Conservation (phyloP, 164 flowering plant species). For the Liquidambar formosana region DNA sequence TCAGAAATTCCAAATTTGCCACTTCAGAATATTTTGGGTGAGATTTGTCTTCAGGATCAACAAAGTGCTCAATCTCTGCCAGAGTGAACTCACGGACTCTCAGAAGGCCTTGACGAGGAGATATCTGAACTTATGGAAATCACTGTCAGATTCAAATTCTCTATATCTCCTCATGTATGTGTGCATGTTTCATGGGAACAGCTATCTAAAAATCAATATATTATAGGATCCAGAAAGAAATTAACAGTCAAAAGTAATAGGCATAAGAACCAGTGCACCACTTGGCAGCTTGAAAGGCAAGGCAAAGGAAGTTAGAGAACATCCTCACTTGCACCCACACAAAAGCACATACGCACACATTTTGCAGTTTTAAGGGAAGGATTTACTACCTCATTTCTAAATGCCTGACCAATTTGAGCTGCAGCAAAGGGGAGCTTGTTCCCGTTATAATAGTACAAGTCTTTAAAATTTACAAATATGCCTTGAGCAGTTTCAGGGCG, state of each 20-base stretch:
- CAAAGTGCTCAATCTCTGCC: slow-evolving; percentile 94
- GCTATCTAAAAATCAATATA: too few species aligned
- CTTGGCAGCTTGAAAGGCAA: background rate
- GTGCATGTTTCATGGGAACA: too few species aligned
- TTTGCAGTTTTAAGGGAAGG: background rate
- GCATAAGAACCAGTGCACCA: background rate
- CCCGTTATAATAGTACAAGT: slow-evolving; percentile 89
- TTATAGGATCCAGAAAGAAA: too few species aligned
- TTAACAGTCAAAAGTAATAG: too few species aligned
- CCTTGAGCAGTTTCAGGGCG: slow-evolving; percentile 99
- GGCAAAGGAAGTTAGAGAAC: background rate
- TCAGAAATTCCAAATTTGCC: slow-evolving; percentile 73
- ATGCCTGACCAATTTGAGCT: slow-evolving; percentile 98
- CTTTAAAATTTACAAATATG: slow-evolving; percentile 88
- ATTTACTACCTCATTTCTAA: slow-evolving; percentile 76
- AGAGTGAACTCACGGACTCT: slow-evolving; percentile 94
- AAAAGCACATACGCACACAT: background rate
- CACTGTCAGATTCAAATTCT: background rate
- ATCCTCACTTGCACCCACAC: background rate
- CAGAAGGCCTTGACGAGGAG: slow-evolving; percentile 93
- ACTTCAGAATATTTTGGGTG: slow-evolving; percentile 81
- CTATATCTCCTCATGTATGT: too few species aligned
- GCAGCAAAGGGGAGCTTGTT: slow-evolving; percentile 96
- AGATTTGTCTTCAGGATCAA: slow-evolving; percentile 85
- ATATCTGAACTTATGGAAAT: slow-evolving; percentile 48